Percentiles rank a stretch among this genome's conserved stretches.
These are phyloP conservation scores for Aspergillus melleus DNA, from an alignment of 2,329 filamentous ascomycete species.

Conservation along the genomic window DNA sequence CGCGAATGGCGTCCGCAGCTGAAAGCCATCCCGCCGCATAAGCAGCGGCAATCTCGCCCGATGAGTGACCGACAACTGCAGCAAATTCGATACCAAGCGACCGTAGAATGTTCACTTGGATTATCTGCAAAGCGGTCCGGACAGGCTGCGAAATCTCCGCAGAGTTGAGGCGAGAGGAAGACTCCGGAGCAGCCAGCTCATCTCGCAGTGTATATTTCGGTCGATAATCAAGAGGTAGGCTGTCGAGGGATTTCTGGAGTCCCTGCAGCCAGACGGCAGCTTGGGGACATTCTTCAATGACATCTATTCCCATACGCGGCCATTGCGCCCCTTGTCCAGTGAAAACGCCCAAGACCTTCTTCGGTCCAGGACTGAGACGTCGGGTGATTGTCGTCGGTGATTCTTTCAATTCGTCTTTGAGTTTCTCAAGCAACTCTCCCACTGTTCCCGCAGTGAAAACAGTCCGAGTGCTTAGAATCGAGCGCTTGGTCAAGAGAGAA, in stretches of 20 bases:
- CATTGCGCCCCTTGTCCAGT: constrained; percentile 24
- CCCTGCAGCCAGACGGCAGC: not conserved
- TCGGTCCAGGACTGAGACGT: not conserved
- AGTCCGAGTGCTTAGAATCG: not conserved
- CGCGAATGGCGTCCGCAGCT: constrained; percentile 7
- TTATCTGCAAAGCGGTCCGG: constrained; percentile 5
- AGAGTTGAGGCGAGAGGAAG: constrained; percentile 2
- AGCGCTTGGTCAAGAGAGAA: not conserved
- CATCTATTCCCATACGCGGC: constrained; percentile 12
- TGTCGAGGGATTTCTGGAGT: constrained; percentile 3
- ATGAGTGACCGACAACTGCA: constrained; percentile 30
- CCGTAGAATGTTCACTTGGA: constrained; percentile 2
- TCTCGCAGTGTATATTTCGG: constrained; percentile 7
- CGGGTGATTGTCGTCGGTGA: not conserved
- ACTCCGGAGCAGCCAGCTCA: constrained; percentile 4
- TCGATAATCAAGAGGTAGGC: constrained; percentile 1
- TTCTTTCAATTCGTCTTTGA: not conserved
- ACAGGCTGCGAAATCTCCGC: constrained; percentile 2
- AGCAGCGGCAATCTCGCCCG: constrained; percentile 31
- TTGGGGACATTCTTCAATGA: not conserved
- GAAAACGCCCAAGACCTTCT: constrained; percentile 12
- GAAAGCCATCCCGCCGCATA: constrained; percentile 26
- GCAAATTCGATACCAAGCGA: constrained; percentile 6
- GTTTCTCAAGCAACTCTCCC: not conserved
- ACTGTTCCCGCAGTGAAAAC: not conserved